phyloP scores from a whole-genome alignment of 495 filamentous ascomycete genomes.

The Aspergillus nidulans region DNA sequence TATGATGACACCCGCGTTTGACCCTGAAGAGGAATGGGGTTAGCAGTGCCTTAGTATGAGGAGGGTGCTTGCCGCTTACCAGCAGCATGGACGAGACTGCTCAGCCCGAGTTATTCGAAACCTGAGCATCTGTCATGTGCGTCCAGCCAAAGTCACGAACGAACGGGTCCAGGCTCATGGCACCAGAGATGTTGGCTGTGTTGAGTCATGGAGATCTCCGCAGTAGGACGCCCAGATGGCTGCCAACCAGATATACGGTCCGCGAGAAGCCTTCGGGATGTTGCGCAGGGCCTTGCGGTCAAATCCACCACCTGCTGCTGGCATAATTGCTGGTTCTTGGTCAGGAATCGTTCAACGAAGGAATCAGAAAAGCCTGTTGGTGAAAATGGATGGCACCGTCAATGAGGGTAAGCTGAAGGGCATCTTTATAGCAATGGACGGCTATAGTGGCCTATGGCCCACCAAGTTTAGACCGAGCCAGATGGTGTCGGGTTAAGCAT shows the following conservation, averaged over 20 bases:
- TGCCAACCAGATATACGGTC: conserved; percentile 20
- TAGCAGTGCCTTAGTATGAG: not conserved
- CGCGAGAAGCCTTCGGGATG: conserved; percentile 14
- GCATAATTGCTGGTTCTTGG: conserved; percentile 2
- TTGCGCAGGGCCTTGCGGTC: conserved; percentile 5
- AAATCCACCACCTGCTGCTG: conserved; percentile 13
- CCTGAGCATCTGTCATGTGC: conserved; percentile 1
- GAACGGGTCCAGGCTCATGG: conserved; percentile 22
- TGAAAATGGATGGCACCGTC: not conserved
- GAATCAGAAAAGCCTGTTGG: conserved; percentile 37
- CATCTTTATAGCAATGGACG: not conserved
- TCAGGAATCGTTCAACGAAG: not conserved
- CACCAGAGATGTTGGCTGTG: conserved; percentile 25
- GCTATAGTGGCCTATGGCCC: not conserved
- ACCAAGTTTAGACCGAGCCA: not conserved
- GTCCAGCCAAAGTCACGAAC: conserved; percentile 18
- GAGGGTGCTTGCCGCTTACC: conserved; percentile 6
- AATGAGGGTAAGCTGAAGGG: not conserved
- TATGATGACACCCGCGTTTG: conserved; percentile 18
- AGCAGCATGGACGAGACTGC: conserved; percentile 23
- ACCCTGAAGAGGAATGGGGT: not conserved
- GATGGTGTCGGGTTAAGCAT: conserved; percentile 17
- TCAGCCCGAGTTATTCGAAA: conserved; percentile 22
- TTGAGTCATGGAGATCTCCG: conserved; percentile 24
- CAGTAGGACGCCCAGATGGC: conserved; percentile 24